phyloP scores from a whole-genome alignment of 306 rosid genomes.

The Crotalaria pallida region DNA sequence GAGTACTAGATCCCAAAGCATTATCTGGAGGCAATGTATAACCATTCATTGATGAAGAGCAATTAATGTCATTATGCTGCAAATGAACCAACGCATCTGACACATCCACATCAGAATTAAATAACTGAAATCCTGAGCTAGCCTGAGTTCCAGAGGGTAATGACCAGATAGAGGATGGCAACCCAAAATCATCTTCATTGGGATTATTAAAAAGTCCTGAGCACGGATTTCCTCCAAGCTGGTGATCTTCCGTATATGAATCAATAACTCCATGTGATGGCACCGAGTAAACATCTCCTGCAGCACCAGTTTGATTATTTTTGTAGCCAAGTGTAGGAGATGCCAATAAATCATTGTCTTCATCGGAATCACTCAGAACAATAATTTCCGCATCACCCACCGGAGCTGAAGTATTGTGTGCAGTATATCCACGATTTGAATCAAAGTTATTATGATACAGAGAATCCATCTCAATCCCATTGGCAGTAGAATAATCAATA shows the following conservation, averaged over 20 bases:
- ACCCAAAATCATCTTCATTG: conserved; percentile 60
- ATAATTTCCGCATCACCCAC: conserved; percentile 60
- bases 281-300: conserved; percentile 45
- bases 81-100: conserved; percentile 57
- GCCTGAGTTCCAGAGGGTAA: conserved; percentile 65
- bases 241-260: conserved; percentile 60
- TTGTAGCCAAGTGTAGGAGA: conserved; percentile 42
- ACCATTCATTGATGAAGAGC: conserved; percentile 74
- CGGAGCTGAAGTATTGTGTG: conserved; percentile 43
- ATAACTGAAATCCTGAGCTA: conserved; percentile 75
- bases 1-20: conserved; percentile 53
- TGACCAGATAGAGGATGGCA: conserved; percentile 54
- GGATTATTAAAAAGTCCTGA: conserved; percentile 57
- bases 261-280: conserved; percentile 56
- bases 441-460: conserved; percentile 49
- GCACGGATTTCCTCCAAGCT: conserved; percentile 57
- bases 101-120: conserved; percentile 68
- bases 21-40: conserved; percentile 57
- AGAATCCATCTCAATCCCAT: conserved; percentile 78
- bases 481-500: conserved; percentile 53
- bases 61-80: conserved; percentile 56
- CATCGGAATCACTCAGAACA: conserved; percentile 91
- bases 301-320: conserved; percentile 42
- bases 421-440: conserved; percentile 57
- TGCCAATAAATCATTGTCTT: conserved; percentile 53